These are phyloP conservation scores for Cnidoscolus chayamansa DNA, from an alignment of 441 rosid genomes.

Conservation along the genomic window DNA sequence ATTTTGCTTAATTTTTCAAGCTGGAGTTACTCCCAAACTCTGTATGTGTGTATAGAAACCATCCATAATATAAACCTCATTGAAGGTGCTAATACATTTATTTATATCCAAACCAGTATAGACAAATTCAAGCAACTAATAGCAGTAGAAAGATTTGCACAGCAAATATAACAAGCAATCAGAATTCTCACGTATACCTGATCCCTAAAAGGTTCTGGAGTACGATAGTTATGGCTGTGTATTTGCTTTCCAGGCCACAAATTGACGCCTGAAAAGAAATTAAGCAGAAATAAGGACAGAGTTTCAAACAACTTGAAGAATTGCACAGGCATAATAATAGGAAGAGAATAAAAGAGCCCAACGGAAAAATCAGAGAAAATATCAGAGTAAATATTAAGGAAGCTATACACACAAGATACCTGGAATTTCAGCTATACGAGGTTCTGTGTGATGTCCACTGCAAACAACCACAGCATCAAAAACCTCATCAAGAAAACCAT, in stretches of 20 bases:
- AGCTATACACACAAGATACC: conserved; percentile 32
- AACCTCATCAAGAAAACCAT: conserved; percentile 35
- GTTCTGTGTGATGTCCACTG: conserved; percentile 60
- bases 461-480: conserved; percentile 86
- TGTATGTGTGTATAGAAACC: neutral
- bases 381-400: no score
- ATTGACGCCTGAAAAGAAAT: conserved; percentile 41
- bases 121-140: neutral
- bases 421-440: conserved; percentile 60
- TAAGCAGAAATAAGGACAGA: no score
- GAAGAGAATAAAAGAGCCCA: no score
- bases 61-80: neutral
- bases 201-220: conserved; percentile 52
- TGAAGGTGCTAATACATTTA: neutral
- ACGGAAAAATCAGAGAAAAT: no score
- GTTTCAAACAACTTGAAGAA: no score
- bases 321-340: no score
- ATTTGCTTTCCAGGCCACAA: conserved; percentile 81
- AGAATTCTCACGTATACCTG: conserved; percentile 42
- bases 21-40: neutral
- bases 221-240: conserved; percentile 75
- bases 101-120: neutral
- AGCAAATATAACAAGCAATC: neutral
- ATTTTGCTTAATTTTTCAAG: neutral
- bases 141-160: neutral